Evolutionary conservation across 2,329 filamentous ascomycete species (phyloP), one percentile per base, ranked within the genome.

Genomic region (Bipolaris victoriae): DNA sequence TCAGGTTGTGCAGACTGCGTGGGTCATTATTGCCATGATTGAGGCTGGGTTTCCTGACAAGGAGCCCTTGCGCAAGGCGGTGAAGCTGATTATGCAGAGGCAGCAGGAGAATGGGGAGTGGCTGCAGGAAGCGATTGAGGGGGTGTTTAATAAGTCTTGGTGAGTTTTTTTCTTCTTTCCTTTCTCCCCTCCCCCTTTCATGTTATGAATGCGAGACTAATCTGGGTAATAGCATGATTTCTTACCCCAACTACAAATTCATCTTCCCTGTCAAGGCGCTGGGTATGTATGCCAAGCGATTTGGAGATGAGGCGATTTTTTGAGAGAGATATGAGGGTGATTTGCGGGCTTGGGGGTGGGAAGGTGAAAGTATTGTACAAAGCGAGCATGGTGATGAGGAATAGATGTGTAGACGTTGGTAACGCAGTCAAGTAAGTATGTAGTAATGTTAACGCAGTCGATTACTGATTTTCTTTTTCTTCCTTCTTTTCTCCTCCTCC

Each of bases 211-310:
- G 5, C 43, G n/a, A 7, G 29, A 26, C 66, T 67, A 58, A 66
- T 33, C 3, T 22, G 31, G 35, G 57, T 1, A 7, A 58, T 69
- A 88, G 87, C 82, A 98, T 97, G 92, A 99, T 99, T 64, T 95
- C 92, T 0, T 99, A 99, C 73, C 94, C 94, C 41, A 99, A 99
- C 82, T 99, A 99, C 83, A 99, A 98, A 81, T 95, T 97, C 76
- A 90, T 90, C 57, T 99, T 97, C 78, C 88, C 94, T 1, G 90
- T 98, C 74, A 96, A 96, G 79, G 95, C 95, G 1, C 77, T 99
- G 63, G 95, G 95, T 5, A 89, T 97, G 86, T 99, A 92, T 81
- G 87, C 89, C 4, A 67, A 69, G 63, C 62, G 64, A 39, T 75
- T 72, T 50, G 72, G 72, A 0, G 62, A 76, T 37, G 69, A 68